Conservation (phyloP, 768 basidiomycete species). For the Collybiopsis confluens region DNA sequence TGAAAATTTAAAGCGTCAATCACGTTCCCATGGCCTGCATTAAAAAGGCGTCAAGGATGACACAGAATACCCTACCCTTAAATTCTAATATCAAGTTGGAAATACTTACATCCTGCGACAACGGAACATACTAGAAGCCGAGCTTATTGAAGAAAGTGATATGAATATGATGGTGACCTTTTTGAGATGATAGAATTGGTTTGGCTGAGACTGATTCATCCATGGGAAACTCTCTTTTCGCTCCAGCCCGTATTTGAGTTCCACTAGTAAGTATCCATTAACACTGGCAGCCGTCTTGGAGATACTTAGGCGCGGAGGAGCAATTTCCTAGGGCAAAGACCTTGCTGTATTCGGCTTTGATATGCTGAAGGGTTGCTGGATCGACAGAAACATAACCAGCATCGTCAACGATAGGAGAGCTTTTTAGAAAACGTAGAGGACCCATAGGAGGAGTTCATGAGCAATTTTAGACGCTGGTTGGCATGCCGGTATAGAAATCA, state of each 20-base stretch:
- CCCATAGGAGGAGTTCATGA: slow-evolving; percentile 96
- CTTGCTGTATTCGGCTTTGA: slow-evolving; percentile 74
- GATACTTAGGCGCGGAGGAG: slow-evolving; percentile 84
- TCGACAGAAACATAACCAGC: slow-evolving; percentile 91
- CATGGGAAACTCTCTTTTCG: slow-evolving; percentile 83
- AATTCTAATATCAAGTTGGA: slow-evolving; percentile 75
- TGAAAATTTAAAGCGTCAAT: slow-evolving; percentile 39
- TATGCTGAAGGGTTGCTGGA: slow-evolving; percentile 75
- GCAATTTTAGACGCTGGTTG: slow-evolving; percentile 91
- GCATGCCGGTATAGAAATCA: slow-evolving; percentile 88
- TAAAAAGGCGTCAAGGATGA: slow-evolving; percentile 7
- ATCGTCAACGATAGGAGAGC: slow-evolving; percentile 71
- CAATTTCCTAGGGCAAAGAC: slow-evolving; percentile 93
- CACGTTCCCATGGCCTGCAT: slow-evolving; percentile 36
- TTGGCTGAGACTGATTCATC: slow-evolving; percentile 73
- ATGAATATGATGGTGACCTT: slow-evolving; percentile 40
- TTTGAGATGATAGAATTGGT: slow-evolving; percentile 89
- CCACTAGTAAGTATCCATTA: slow-evolving; percentile 85
- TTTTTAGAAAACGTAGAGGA: slow-evolving; percentile 75
- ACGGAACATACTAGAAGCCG: slow-evolving; percentile 35
- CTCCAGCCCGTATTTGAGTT: slow-evolving; percentile 89
- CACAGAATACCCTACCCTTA: slow-evolving; percentile 44
- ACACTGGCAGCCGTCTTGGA: slow-evolving; percentile 97
- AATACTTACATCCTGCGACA: too few species aligned
- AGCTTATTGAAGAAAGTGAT: background rate